These are phyloP conservation scores for fission yeast (Schizosaccharomyces pombe) DNA, from an alignment of 805 yeast species.

Conservation along the genomic window DNA sequence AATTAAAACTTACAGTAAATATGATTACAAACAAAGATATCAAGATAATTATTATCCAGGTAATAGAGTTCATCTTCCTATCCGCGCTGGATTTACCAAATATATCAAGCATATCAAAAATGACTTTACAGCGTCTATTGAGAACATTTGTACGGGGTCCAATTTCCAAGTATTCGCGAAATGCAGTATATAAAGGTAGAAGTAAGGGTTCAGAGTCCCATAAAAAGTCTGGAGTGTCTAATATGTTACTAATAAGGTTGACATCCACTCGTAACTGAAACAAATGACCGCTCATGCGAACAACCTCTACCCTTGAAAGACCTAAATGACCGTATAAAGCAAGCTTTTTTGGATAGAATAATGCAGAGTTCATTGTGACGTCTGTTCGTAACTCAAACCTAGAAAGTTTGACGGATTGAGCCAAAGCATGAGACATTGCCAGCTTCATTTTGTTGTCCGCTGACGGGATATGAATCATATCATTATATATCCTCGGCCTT, in stretches of 20 bases:
- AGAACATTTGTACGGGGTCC: conserved; percentile 85
- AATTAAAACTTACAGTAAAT: conserved; percentile 18
- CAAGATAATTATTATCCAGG: conserved; percentile 68
- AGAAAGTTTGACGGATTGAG: conserved; percentile 81
- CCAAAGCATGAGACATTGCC: conserved; percentile 87
- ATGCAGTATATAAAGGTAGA: conserved; percentile 74
- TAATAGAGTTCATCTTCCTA: conserved; percentile 69
- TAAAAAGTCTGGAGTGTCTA: conserved; percentile 89
- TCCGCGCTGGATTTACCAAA: conserved; percentile 88
- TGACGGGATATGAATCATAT: conserved; percentile 70
- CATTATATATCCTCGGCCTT: conserved; percentile 44
- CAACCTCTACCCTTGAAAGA: conserved; percentile 55
- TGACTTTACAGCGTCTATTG: conserved; percentile 82
- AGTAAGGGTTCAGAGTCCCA: conserved; percentile 90
- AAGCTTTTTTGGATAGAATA: conserved; percentile 68
- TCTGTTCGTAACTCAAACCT: conserved; percentile 83
- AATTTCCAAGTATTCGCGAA: conserved; percentile 69
- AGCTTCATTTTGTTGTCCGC: conserved; percentile 84
- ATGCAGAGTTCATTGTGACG: conserved; percentile 39
- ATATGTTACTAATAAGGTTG: conserved; percentile 64
- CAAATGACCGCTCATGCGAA: conserved; percentile 72
- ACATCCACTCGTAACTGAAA: conserved; percentile 86
- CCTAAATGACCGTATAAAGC: conserved; percentile 81
- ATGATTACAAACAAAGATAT: conserved; percentile 60
- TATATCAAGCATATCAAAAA: conserved; percentile 76